A percentile compares a stretch with the other conserved stretches of the same genome.
These are phyloP conservation scores for Quercus wislizeni DNA, from an alignment of 306 rosid species.

Conservation along the genomic window DNA sequence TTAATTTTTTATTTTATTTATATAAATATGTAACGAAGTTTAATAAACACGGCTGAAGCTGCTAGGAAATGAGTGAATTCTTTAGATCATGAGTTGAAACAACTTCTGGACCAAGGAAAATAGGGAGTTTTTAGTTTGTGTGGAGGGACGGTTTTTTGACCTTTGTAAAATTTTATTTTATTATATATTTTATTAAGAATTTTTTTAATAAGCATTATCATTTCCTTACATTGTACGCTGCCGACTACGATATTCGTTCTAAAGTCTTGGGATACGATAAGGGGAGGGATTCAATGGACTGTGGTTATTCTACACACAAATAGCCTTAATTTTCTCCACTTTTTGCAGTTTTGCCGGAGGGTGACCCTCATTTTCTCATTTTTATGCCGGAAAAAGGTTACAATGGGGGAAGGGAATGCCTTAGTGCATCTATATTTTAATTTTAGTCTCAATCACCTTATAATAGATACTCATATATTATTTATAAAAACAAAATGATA, in stretches of 20 bases:
- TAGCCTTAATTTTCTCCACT: conserved; percentile 3
- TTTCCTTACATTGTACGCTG: conserved; percentile 43
- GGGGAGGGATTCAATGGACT: background rate
- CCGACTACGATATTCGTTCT: conserved; percentile 47
- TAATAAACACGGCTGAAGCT: too few relatives aligned
- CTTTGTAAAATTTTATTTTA: background rate
- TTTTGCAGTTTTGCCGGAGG: background rate
- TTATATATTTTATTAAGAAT: background rate
- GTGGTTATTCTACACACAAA: background rate
- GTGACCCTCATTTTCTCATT: background rate
- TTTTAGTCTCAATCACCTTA: too few relatives aligned
- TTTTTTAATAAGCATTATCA: conserved; percentile 2
- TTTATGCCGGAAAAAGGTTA: background rate
- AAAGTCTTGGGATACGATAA: conserved; percentile 3
- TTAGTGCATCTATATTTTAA: too few relatives aligned
- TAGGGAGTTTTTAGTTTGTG: background rate
- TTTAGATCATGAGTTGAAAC: conserved; percentile 18
- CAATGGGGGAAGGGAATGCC: background rate
- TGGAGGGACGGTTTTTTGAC: conserved; percentile 33
- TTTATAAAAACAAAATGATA: too few relatives aligned
- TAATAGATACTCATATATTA: too few relatives aligned
- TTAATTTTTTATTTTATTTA: too few relatives aligned
- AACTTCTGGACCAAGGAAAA: conserved; percentile 16
- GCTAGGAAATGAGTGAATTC: background rate
- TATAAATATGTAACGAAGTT: too few relatives aligned